Base-by-base conservation (phyloP, 768 basidiomycete genomes). In the Saitozyma sp. region DNA sequence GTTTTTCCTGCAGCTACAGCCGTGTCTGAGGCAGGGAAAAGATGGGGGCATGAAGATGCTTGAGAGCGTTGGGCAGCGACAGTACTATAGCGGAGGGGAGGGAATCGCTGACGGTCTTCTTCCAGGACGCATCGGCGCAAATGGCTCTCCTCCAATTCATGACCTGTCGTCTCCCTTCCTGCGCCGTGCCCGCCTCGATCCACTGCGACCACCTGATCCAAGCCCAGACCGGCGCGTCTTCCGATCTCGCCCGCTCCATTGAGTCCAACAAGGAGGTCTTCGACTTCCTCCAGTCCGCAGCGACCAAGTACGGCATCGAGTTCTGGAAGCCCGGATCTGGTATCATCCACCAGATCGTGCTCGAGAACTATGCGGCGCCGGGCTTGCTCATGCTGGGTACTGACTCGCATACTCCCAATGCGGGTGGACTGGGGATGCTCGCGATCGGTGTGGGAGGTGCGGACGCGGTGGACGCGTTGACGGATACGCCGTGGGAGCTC, bases 361-460 rank as follows among this genome's bases (percentile, higher is more conserved):
- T 99, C 61, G 95, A 99, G 80, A 95, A 95, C 72, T 97, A 97
- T 76, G 93, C 94, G 38, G 92, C 93, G 51, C 93, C 92, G 7
- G 93, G 92, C 64, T 89, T 92, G 85, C 83, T 94, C 38, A 93
- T 95, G 92, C 67, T 82, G 50, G 81, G 81, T 61, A 66, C 78
- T 87, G 95, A 98, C 79, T 94, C 91, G 20, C 96, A 99, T 79
- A 98, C 96, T 1, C 96, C 96, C 0, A 98, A 99, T 77, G 96
- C 96, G 56, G 93, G 95, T 59, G 96, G 96, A 38, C 85, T 99
- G 55, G 95, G 96, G 10, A 85, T 93, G 84, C 85, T 99, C 63
- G 96, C 96, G 6, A 96, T 98, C 58, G 96, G 96, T 56, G 95
- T 99, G n/a, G 96, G 96, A 64, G 96, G 96, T 59, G 96, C 95